Conservation (phyloP, 2,329 filamentous ascomycete species). For the Colletotrichum trifolii region DNA sequence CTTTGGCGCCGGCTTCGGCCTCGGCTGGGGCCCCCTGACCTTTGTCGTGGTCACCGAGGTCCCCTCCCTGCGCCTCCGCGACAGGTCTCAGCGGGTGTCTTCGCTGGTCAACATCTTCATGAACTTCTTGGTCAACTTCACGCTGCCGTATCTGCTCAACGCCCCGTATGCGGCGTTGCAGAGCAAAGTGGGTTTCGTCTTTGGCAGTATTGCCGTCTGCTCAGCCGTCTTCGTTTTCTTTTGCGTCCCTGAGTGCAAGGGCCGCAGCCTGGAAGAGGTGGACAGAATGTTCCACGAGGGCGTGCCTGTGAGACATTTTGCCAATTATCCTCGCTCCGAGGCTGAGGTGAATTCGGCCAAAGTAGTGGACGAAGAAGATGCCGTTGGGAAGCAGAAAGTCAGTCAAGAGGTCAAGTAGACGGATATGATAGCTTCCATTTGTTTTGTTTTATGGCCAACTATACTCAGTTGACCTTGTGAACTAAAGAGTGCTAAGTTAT, state of each 20-base stretch:
- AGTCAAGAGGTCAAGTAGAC: slow-evolving; percentile 3
- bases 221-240: slow-evolving; percentile 38
- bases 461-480: too few species aligned
- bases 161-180: slow-evolving; percentile 35
- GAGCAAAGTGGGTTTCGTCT: slow-evolving; percentile 38
- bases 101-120: slow-evolving; percentile 37
- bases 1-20: slow-evolving; percentile 45
- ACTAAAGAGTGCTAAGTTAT: too few species aligned
- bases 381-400: neutral
- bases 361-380: slow-evolving; percentile 21
- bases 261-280: slow-evolving; percentile 41
- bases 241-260: slow-evolving; percentile 40
- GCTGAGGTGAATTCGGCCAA: neutral
- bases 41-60: slow-evolving; percentile 51
- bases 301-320: slow-evolving; percentile 38
- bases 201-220: slow-evolving; percentile 35
- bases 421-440: neutral
- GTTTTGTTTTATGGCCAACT: neutral
- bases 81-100: slow-evolving; percentile 28
- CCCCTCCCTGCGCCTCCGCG: slow-evolving; percentile 37
- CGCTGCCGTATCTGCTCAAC: slow-evolving; percentile 37
- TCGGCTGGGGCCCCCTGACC: slow-evolving; percentile 49
- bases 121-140: slow-evolving; percentile 39
- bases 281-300: slow-evolving; percentile 40
- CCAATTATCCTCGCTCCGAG: slow-evolving; percentile 22